Evolutionary conservation across 306 rosid genomes (phyloP).

Genomic region (Fragaria nilgerrensis): DNA sequence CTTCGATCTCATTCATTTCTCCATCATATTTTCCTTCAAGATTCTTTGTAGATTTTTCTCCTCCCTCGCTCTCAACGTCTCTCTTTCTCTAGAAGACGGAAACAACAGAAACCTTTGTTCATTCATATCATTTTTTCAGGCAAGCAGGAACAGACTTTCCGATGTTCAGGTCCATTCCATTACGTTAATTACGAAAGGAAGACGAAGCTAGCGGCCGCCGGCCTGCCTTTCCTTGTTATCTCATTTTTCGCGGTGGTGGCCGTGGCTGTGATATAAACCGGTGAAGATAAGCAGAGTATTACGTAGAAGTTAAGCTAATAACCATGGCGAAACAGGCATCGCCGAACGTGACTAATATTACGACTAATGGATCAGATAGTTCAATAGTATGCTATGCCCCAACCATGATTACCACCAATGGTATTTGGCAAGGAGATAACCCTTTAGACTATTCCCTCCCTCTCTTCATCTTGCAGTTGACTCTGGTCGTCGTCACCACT

Average conservation of each 20-base stretch:
- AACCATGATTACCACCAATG: conserved; percentile 83
- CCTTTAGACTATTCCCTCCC: conserved; percentile 95
- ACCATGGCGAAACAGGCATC: conserved; percentile 16
- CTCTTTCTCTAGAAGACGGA: not conserved
- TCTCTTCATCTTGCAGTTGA: conserved; percentile 78
- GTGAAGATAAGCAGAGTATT: not conserved
- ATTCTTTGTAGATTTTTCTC: not conserved
- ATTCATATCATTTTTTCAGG: not conserved
- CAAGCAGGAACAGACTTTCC: not conserved
- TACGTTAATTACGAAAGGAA: not conserved
- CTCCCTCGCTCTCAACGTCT: conserved; percentile 4
- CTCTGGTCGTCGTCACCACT: conserved; percentile 65
- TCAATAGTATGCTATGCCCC: conserved; percentile 78
- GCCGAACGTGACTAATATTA: not conserved
- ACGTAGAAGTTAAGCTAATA: not conserved
- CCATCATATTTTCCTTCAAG: conserved; percentile 3
- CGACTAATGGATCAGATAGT: conserved; percentile 25
- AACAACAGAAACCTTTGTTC: not conserved
- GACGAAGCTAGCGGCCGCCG: not conserved
- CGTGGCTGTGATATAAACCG: not conserved
- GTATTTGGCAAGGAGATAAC: conserved; percentile 95
- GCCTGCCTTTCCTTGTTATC: not conserved
- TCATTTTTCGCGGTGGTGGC: not conserved
- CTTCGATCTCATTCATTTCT: conserved; percentile 12
- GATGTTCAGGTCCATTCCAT: not conserved